phyloP scores from a whole-genome alignment of 768 basidiomycete genomes.

The Russula olivacea region DNA sequence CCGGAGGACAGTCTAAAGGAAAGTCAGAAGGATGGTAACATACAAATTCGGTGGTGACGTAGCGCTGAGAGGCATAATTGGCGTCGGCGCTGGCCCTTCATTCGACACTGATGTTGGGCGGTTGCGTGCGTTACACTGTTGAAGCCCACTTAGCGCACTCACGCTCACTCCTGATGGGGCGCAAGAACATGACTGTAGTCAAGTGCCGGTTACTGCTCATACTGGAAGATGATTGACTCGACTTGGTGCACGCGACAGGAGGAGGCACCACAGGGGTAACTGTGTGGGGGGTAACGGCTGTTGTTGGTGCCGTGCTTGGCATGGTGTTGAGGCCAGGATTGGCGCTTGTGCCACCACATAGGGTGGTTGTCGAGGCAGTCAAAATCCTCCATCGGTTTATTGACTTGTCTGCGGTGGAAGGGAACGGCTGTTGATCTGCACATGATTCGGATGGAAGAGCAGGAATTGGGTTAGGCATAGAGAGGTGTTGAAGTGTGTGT shows the following conservation, averaged over 20 bases:
- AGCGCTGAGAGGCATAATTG: slow-evolving; percentile 30
- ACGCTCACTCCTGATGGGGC: slow-evolving; percentile 52
- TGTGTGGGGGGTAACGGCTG: slow-evolving; percentile 60
- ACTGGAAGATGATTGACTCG: slow-evolving; percentile 34
- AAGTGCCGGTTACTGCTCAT: slow-evolving; percentile 30
- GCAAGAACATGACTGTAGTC: slow-evolving; percentile 56
- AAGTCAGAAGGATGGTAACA: too few relatives aligned
- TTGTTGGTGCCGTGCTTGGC: slow-evolving; percentile 48
- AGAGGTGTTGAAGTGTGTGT: slow-evolving; percentile 43
- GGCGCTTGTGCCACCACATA: slow-evolving; percentile 38
- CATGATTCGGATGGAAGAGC: slow-evolving; percentile 54
- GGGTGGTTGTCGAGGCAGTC: slow-evolving; percentile 39
- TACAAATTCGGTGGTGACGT: too few relatives aligned
- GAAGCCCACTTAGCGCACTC: slow-evolving; percentile 48
- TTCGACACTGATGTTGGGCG: slow-evolving; percentile 34
- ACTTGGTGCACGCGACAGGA: slow-evolving; percentile 44
- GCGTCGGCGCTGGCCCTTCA: slow-evolving; percentile 33
- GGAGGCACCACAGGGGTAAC: slow-evolving; percentile 39
- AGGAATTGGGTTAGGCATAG: slow-evolving; percentile 55
- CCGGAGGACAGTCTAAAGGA: too few relatives aligned
- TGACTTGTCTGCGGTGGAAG: slow-evolving; percentile 29
- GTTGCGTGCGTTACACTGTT: slow-evolving; percentile 43
- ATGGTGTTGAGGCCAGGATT: slow-evolving; percentile 46
- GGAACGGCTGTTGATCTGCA: slow-evolving; percentile 24
- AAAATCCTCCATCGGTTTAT: slow-evolving; percentile 39